These are phyloP conservation scores for Penicillium decumbens DNA, from an alignment of 2,329 filamentous ascomycete genomes.

Conservation along the genomic window DNA sequence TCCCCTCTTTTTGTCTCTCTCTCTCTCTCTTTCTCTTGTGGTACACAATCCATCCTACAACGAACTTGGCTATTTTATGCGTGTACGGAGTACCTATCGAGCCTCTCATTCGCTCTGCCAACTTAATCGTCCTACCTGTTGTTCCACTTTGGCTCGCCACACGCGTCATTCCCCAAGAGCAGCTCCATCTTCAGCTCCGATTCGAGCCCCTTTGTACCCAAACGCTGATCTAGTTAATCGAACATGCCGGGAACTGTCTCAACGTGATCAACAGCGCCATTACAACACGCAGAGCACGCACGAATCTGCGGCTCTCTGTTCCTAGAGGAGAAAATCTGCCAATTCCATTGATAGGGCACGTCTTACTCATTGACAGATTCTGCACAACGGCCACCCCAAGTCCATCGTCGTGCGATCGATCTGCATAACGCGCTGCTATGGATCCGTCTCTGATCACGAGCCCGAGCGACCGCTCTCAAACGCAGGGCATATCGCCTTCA, in stretches of 20 bases:
- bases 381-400: not conserved
- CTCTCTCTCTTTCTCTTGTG: not conserved
- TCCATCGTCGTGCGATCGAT: not conserved
- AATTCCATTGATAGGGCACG: constrained; percentile 3
- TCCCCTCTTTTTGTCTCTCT: not conserved
- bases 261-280: constrained; percentile 9
- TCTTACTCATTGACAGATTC: not conserved
- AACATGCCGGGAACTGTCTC: constrained; percentile 12
- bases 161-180: constrained; percentile 16
- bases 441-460: constrained; percentile 14
- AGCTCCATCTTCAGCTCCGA: constrained; percentile 12
- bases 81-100: not conserved
- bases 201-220: constrained; percentile 4
- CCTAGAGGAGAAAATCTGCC: constrained; percentile 1
- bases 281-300: constrained; percentile 1
- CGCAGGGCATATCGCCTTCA: constrained; percentile 9
- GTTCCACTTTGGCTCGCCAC: constrained; percentile 21
- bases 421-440: constrained; percentile 4
- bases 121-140: constrained; percentile 3
- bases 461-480: constrained; percentile 7
- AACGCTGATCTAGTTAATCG: constrained; percentile 8
- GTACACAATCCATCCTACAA: not conserved
- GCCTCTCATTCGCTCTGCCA: not conserved
- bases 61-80: not conserved
- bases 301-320: not conserved